Evolutionary conservation across 441 rosid genomes (phyloP).

Genomic region (Pelargonium fulgidum): DNA sequence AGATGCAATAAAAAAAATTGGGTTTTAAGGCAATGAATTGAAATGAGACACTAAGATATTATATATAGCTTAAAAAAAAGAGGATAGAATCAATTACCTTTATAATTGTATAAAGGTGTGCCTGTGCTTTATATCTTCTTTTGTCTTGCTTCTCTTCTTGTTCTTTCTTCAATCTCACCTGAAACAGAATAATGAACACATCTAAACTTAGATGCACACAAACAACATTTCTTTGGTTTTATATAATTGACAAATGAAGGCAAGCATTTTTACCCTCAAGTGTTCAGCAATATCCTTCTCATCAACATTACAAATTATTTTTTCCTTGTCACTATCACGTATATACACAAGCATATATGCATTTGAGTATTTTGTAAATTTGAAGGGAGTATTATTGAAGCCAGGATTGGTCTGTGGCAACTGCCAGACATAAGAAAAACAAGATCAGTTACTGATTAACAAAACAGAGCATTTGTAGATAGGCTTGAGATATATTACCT

Average conservation of each 20-base stretch:
- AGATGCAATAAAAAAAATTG: slow-evolving; percentile 22
- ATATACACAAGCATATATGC: slow-evolving; percentile 98
- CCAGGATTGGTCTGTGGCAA: slow-evolving; percentile 87
- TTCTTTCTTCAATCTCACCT: slow-evolving; percentile 89
- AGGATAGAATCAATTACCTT: slow-evolving; percentile 39
- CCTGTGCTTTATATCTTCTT: slow-evolving; percentile 77
- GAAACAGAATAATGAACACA: slow-evolving; percentile 23
- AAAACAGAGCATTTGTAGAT: slow-evolving; percentile 3
- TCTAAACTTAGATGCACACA: slow-evolving; percentile 14
- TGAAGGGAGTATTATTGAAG: slow-evolving; percentile 78
- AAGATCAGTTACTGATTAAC: slow-evolving; percentile 18
- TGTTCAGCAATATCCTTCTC: slow-evolving; percentile 97
- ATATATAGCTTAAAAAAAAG: neutral
- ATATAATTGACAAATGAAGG: slow-evolving; percentile 12
- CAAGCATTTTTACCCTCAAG: slow-evolving; percentile 53
- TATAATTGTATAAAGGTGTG: slow-evolving; percentile 82
- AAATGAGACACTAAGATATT: neutral
- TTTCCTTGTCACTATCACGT: slow-evolving; percentile 91
- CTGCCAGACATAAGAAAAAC: slow-evolving; percentile 37
- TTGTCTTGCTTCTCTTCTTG: slow-evolving; percentile 87
- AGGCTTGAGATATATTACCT: slow-evolving; percentile 39
- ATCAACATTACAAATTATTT: slow-evolving; percentile 86
- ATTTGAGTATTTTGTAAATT: slow-evolving; percentile 87
- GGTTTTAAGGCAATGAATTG: neutral
- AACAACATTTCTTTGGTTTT: neutral